Evolutionary conservation across 1,284 basidiomycete species (phyloP).

Genomic region (Phlebopus sp.): DNA sequence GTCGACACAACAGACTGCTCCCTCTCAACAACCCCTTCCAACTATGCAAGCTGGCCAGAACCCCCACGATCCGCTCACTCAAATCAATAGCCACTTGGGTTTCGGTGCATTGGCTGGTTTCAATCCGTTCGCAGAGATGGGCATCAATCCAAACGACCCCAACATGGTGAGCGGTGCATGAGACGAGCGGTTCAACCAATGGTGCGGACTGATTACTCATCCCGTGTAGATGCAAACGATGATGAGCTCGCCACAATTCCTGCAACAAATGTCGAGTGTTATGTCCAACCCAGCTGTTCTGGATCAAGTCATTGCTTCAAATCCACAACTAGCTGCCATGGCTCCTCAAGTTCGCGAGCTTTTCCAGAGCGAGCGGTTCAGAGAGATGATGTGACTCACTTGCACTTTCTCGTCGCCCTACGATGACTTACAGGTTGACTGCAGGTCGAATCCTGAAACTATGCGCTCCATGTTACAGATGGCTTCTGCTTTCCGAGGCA

Average conservation of each 20-base stretch:
- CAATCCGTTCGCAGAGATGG: constrained; percentile 87
- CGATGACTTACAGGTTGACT: background rate
- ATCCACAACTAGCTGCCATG: constrained; percentile 79
- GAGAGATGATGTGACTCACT: constrained; percentile 70
- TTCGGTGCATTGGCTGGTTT: constrained; percentile 75
- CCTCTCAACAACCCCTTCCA: constrained; percentile 52
- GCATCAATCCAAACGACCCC: constrained; percentile 83
- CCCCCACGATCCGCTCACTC: constrained; percentile 73
- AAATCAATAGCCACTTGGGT: constrained; percentile 67
- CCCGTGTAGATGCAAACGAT: constrained; percentile 68
- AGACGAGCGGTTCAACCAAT: background rate
- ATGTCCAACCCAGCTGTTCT: constrained; percentile 80
- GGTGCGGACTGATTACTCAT: background rate
- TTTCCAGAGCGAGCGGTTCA: constrained; percentile 79
- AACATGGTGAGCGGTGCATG: constrained; percentile 68
- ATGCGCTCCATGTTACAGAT: constrained; percentile 82
- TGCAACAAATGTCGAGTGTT: constrained; percentile 72
- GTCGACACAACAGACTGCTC: constrained; percentile 19
- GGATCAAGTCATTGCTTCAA: constrained; percentile 79
- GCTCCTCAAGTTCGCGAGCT: constrained; percentile 78
- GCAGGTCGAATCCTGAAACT: constrained; percentile 73
- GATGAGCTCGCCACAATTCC: constrained; percentile 79
- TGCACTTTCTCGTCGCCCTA: background rate
- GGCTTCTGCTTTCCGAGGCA: constrained; percentile 57
- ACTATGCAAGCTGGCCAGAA: constrained; percentile 85